These are phyloP conservation scores for Darksidea phi DNA, from an alignment of 495 filamentous ascomycete genomes.

Conservation along the genomic window DNA sequence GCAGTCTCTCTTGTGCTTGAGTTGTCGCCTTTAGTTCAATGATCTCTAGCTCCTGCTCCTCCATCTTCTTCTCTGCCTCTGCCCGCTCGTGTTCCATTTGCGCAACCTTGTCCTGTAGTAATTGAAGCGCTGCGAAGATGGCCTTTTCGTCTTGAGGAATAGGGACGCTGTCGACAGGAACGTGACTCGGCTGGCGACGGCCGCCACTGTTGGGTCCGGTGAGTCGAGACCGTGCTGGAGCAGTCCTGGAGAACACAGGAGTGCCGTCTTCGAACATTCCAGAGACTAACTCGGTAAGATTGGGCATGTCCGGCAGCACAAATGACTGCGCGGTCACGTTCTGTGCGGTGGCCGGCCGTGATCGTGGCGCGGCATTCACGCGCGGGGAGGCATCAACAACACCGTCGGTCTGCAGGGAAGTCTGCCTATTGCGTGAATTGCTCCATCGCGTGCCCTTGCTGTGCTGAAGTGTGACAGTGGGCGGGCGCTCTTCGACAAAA, in stretches of 20 bases:
- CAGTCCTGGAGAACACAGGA: conserved; percentile 57
- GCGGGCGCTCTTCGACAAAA: conserved; percentile 54
- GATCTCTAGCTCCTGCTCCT: conserved; percentile 59
- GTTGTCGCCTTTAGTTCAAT: conserved; percentile 53
- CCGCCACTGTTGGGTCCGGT: conserved; percentile 42
- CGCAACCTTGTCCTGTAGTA: conserved; percentile 65
- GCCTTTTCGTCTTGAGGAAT: conserved; percentile 69
- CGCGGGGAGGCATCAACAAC: conserved; percentile 10
- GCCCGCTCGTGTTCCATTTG: conserved; percentile 60
- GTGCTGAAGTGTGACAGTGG: conserved; percentile 46
- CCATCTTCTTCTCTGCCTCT: conserved; percentile 55
- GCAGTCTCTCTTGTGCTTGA: conserved; percentile 46
- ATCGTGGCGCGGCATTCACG: conserved; percentile 14
- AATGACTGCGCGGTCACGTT: conserved; percentile 56
- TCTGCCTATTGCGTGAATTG: conserved; percentile 48
- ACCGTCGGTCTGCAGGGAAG: conserved; percentile 37
- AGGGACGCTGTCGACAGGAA: conserved; percentile 59
- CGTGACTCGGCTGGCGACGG: conserved; percentile 38
- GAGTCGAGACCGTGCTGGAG: conserved; percentile 58
- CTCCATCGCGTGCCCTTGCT: conserved; percentile 58
- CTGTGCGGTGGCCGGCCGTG: conserved; percentile 32
- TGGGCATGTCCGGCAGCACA: conserved; percentile 65
- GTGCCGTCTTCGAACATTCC: conserved; percentile 66
- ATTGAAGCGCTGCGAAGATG: conserved; percentile 63
- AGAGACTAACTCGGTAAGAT: conserved; percentile 69